Conservation (phyloP, 192 early-diverging fungal genomes). For the Umbelopsis ramanniana region DNA sequence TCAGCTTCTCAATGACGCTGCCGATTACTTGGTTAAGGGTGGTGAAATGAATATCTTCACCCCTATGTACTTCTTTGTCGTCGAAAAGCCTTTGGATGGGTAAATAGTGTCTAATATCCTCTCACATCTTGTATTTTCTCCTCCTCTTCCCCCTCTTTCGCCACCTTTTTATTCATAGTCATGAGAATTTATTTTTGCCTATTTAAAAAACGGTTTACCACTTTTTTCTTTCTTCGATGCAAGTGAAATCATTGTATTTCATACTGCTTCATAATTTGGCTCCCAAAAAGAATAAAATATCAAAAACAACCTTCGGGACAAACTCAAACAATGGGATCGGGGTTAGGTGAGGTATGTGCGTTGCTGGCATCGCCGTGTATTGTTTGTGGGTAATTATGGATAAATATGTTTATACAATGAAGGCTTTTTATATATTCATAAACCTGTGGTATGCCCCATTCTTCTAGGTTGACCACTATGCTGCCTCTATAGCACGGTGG, state of each 20-base stretch:
- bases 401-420: too few species aligned
- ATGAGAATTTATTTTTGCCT: neutral
- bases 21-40: slow-evolving; percentile 77
- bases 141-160: neutral
- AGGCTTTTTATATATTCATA: too few species aligned
- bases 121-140: neutral
- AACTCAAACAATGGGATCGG: too few species aligned
- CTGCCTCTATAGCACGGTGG: too few species aligned
- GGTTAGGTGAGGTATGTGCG: too few species aligned
- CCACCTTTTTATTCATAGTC: neutral
- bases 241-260: neutral
- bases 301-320: too few species aligned
- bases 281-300: too few species aligned
- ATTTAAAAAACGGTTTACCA: slow-evolving; percentile 10
- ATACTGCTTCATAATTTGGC: neutral
- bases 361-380: too few species aligned
- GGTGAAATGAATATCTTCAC: slow-evolving; percentile 86
- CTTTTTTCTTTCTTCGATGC: neutral
- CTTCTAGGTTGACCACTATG: too few species aligned
- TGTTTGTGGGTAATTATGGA: too few species aligned
- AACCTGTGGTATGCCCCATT: too few species aligned
- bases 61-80: slow-evolving; percentile 87
- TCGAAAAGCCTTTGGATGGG: slow-evolving; percentile 57
- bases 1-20: slow-evolving; percentile 73
- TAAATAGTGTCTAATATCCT: neutral